Percentiles rank a stretch among this genome's conserved stretches.
Conservation (phyloP, 139 green algal species). For the Volvox reticuliferus region DNA sequence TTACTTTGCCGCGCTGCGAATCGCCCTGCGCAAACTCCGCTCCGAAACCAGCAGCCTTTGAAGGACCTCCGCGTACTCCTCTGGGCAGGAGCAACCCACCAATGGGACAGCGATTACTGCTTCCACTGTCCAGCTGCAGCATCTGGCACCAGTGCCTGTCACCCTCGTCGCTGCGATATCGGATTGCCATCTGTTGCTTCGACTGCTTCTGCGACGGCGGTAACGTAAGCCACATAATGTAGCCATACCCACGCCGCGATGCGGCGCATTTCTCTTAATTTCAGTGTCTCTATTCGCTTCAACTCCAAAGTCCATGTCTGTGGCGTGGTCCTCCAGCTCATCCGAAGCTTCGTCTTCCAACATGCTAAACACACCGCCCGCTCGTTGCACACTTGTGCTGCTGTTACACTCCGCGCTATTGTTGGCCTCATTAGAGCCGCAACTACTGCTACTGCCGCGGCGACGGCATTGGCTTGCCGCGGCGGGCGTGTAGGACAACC, state of each 20-base stretch:
- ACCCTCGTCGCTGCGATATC: too few species aligned
- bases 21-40: not conserved
- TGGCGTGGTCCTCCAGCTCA: too few species aligned
- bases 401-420: not conserved
- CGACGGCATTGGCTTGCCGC: not conserved
- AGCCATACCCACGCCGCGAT: too few species aligned
- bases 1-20: not conserved
- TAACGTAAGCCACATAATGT: too few species aligned
- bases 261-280: too few species aligned
- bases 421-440: not conserved
- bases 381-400: not conserved
- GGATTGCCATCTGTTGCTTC: too few species aligned
- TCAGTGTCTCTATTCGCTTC: too few species aligned
- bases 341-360: too few species aligned
- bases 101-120: not conserved
- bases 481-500: not conserved
- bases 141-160: not conserved
- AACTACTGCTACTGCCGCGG: not conserved
- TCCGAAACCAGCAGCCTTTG: not conserved
- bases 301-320: too few species aligned
- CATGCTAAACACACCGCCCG: too few species aligned
- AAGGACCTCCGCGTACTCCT: slow-evolving; percentile 21
- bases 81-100: not conserved
- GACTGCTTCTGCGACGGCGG: too few species aligned
- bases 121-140: slow-evolving; percentile 10